phyloP scores from a whole-genome alignment of 352 stramenopile genomes.

The Phytopythium litorale region DNA sequence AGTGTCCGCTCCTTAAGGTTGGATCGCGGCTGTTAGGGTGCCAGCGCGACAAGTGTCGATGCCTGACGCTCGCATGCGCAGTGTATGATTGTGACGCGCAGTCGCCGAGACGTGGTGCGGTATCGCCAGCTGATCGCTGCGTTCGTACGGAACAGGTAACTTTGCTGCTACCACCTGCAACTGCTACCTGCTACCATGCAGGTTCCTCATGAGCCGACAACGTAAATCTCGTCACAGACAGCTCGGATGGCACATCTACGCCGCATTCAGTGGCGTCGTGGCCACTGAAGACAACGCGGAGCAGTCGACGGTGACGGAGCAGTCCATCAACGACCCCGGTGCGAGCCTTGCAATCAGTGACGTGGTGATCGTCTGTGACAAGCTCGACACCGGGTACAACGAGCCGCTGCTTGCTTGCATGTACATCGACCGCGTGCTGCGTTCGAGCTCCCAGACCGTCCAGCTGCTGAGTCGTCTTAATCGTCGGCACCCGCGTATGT shows the following conservation, averaged over 20 bases:
- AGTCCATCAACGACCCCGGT: conserved; percentile 56
- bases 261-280: conserved; percentile 60
- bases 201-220: background rate
- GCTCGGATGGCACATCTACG: conserved; percentile 62
- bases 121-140: conserved; percentile 63
- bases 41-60: conserved; percentile 12
- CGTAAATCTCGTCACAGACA: conserved; percentile 11
- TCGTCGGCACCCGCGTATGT: conserved; percentile 41
- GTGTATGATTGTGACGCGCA: conserved; percentile 82
- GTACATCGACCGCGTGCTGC: conserved; percentile 82
- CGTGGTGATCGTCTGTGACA: conserved; percentile 83
- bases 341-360: conserved; percentile 54
- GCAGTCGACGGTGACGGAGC: conserved; percentile 38
- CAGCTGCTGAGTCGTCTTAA: conserved; percentile 83
- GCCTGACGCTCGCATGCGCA: conserved; percentile 13
- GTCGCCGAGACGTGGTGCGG: conserved; percentile 70
- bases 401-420: conserved; percentile 68
- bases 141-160: conserved; percentile 52
- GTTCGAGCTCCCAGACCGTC: conserved; percentile 60
- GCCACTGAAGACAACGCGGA: conserved; percentile 14
- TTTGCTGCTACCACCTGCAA: background rate
- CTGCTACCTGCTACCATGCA: background rate
- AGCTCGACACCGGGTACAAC: conserved; percentile 85
- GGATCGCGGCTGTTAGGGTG: background rate
- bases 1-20: conserved; percentile 31